phyloP scores from a whole-genome alignment of 2,329 filamentous ascomycete genomes.

The Pseudogymnoascus sp. region DNA sequence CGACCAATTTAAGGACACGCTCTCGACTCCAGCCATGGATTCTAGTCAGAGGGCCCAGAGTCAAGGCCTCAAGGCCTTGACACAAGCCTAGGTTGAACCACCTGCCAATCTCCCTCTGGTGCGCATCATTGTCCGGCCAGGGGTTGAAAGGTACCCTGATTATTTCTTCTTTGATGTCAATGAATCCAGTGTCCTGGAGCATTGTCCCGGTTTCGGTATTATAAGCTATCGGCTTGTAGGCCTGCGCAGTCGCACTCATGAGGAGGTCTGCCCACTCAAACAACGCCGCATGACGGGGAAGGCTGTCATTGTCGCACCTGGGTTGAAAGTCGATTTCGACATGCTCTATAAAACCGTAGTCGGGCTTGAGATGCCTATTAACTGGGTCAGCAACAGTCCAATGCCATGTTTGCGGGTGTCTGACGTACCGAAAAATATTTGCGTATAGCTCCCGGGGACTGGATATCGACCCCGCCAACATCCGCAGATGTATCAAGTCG shows the following conservation, averaged over 20 bases:
- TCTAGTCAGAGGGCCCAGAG: constrained; percentile 64
- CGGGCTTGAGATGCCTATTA: constrained; percentile 65
- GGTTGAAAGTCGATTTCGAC: constrained; percentile 82
- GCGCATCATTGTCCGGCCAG: constrained; percentile 55
- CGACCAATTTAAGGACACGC: constrained; percentile 57
- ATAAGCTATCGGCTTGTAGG: constrained; percentile 59
- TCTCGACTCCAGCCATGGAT: constrained; percentile 52
- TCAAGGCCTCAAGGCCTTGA: constrained; percentile 65
- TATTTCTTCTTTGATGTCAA: constrained; percentile 65
- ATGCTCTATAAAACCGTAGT: constrained; percentile 72
- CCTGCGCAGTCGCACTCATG: constrained; percentile 58
- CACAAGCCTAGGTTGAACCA: constrained; percentile 80
- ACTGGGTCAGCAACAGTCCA: neutral
- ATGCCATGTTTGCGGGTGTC: neutral
- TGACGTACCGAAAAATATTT: constrained; percentile 56
- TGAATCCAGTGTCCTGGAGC: constrained; percentile 67
- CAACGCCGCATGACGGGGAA: constrained; percentile 51
- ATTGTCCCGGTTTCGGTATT: constrained; percentile 52
- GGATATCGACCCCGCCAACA: constrained; percentile 69
- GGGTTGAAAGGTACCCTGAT: constrained; percentile 67
- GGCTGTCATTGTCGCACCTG: constrained; percentile 59
- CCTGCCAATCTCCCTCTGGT: constrained; percentile 61
- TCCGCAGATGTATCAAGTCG: constrained; percentile 76
- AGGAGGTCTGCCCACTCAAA: constrained; percentile 64
- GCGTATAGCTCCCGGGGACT: constrained; percentile 70